Evolutionary conservation across 2,329 filamentous ascomycete species (phyloP).

Genomic region (Cephalotrichum gorgonifer): DNA sequence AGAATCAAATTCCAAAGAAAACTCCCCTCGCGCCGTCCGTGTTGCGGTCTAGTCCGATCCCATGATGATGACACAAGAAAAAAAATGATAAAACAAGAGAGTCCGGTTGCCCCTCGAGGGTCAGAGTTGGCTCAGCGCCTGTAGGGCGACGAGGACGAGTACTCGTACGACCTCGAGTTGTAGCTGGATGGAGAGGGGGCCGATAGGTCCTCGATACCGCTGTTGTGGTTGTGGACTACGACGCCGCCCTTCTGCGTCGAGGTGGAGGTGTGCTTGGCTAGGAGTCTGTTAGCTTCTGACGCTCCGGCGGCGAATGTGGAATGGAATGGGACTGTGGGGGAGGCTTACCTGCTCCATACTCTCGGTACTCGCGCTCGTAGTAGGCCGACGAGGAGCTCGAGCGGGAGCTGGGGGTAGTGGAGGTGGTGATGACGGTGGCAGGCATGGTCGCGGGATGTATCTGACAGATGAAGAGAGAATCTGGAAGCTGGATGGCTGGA

Average conservation of each 20-base stretch:
- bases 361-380: conserved; percentile 15
- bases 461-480: conserved; percentile 18
- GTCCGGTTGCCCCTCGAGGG: background rate
- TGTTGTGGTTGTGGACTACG: conserved; percentile 22
- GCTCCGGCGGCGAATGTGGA: background rate
- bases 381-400: conserved; percentile 14
- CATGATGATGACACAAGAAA: too few relatives aligned
- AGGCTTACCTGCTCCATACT: conserved; percentile 21
- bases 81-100: too few relatives aligned
- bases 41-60: too few relatives aligned
- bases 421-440: conserved; percentile 17
- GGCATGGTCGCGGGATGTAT: conserved; percentile 21
- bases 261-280: conserved; percentile 15
- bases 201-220: conserved; percentile 16
- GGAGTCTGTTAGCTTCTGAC: conserved; percentile 11
- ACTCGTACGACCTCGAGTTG: conserved; percentile 7
- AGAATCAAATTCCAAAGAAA: too few relatives aligned
- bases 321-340: conserved; percentile 4
- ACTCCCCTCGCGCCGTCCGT: too few relatives aligned
- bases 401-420: conserved; percentile 15
- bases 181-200: conserved; percentile 19
- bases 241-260: conserved; percentile 13
- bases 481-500: too few relatives aligned
- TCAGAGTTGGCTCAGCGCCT: background rate
- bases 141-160: conserved; percentile 10